Evolutionary conservation across 2,329 filamentous ascomycete genomes (phyloP), one percentile per base, ranked within the genome.

Genomic region (Achaetomium macrosporum): DNA sequence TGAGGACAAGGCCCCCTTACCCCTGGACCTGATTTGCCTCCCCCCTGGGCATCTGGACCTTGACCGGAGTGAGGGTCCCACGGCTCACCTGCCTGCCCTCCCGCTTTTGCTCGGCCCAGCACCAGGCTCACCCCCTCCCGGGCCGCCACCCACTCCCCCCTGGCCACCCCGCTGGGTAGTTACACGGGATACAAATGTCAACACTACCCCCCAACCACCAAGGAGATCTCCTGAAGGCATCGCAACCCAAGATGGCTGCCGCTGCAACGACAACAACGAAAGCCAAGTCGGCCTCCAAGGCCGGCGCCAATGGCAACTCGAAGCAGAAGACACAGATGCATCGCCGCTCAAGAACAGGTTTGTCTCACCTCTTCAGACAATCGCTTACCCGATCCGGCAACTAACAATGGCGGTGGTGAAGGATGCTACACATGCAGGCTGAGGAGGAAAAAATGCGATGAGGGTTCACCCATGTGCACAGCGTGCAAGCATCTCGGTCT

Each of bases 281-380:
- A 73, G 68, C 76, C 66, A 84, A 83, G 72, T 61, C 75, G 67
- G 73, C 76, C 66, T 70, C 76, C 49, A 83, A 82, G 70, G 68
- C 74, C 58, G 71, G 63, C 67, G 75, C 64, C 61, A 68, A 68
- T 62, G 73, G 73, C 63, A 74, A 76, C 65, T 69, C 81, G 59
- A 89, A 87, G 73, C 75, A 81, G 66, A 86, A 88, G 72, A 74
- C 83, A 65, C 92, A 95, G 76, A 90, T 93, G 84, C 92, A 96
- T 72, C 85, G 90, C 70, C 83, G 92, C 66, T 96, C 92, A 71
- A 84, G 92, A 73, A 95, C 90, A 83, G 91, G 91, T 96, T 80
- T 67, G 86, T 81, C 36, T 42, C 50, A 41, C 51, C 61, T 58
- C 52, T 64, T 65, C 51, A 52, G 58, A 63, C 51, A 51, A 58